Conservation (phyloP, 306 rosid genomes). For the Begonia peltatifolia region DNA sequence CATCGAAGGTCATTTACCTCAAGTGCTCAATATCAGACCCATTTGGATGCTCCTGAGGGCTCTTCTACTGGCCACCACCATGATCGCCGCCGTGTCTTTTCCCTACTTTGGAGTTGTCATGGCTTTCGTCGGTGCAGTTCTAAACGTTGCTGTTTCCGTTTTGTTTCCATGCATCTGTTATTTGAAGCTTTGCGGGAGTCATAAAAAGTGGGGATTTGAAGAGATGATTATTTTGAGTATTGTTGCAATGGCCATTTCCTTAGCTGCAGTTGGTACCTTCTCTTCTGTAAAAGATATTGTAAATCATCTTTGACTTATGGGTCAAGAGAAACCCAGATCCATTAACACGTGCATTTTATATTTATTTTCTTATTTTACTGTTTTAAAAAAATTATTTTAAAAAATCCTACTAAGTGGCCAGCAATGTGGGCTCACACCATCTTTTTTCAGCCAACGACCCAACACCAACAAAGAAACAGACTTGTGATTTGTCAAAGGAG, state of each 20-base stretch:
- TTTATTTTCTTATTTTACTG: too few species aligned
- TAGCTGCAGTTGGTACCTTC: not conserved
- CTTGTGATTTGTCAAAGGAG: slow-evolving; percentile 27
- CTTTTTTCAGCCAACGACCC: slow-evolving; percentile 48
- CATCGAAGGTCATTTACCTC: slow-evolving; percentile 6
- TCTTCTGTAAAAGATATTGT: slow-evolving; percentile 1
- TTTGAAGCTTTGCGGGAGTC: not conserved
- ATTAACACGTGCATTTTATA: too few species aligned
- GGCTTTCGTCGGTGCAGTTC: slow-evolving; percentile 6
- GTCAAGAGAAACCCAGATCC: not conserved
- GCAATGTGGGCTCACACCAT: slow-evolving; percentile 35
- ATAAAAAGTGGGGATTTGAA: slow-evolving; percentile 1
- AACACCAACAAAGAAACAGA: slow-evolving; percentile 37
- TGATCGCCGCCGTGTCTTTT: slow-evolving; percentile 3
- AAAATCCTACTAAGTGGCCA: slow-evolving; percentile 12
- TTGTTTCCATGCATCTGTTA: slow-evolving; percentile 2
- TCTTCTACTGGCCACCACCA: not conserved
- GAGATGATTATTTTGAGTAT: not conserved
- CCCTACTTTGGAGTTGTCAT: slow-evolving; percentile 1
- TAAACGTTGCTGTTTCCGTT: not conserved
- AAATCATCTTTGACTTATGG: not conserved
- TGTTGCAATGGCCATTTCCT: not conserved
- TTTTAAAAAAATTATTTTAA: too few species aligned
- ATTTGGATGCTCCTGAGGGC: slow-evolving; percentile 1
- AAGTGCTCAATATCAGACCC: not conserved